Base-by-base conservation (phyloP, 2,329 filamentous ascomycete genomes). In the Diaporthe ampelina region DNA sequence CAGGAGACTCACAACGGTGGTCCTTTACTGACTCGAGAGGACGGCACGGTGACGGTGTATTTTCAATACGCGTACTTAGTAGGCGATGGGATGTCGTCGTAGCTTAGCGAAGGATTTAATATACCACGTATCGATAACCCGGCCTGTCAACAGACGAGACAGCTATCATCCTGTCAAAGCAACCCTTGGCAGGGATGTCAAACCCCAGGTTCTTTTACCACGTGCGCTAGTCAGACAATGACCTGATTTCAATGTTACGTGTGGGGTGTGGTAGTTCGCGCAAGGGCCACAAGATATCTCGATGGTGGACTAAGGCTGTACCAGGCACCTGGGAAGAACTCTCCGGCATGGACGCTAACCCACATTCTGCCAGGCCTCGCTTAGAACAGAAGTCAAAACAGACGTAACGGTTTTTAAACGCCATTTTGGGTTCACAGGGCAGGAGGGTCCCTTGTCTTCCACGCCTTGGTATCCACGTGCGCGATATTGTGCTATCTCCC, bases 151-250 rank as follows among this genome's bases (percentile, higher is more conserved):
- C 19, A 4, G 15, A 17, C 1, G 6, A 29, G 45, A 50, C 61
- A 67, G 43, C 61, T 67, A 45, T 21, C 43, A 50, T 50, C 11
- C 19, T 1, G 43, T 50, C 26, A 37, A 50, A 37, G 43, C 26
- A 15, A 13, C 61, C 11, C 29, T 37, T 67, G 61, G 21, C 21
- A 32, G 11, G 29, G n/a, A 21, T 37, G 4, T 17, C 1, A 8
- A 37, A 50, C 61, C 63, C 63, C 43, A 52, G 63, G 13, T 50
- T 67, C 37, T 21, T 67, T 17, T n/a, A 21, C 63, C 63, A 67
- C 43, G 10, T 52, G 29, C 63, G 11, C 63, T 67, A 67, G 63
- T 67, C 63, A 67, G 63, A 52, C 21, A 37, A 35, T 67, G 63
- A 15, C 29, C 63, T 67, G 63, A 67, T 67, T 52, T 32, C 40